A percentile compares a stretch with the other conserved stretches of the same genome.
Conservation (phyloP, 78 protist species). For the Trichosphaerium sp. region DNA sequence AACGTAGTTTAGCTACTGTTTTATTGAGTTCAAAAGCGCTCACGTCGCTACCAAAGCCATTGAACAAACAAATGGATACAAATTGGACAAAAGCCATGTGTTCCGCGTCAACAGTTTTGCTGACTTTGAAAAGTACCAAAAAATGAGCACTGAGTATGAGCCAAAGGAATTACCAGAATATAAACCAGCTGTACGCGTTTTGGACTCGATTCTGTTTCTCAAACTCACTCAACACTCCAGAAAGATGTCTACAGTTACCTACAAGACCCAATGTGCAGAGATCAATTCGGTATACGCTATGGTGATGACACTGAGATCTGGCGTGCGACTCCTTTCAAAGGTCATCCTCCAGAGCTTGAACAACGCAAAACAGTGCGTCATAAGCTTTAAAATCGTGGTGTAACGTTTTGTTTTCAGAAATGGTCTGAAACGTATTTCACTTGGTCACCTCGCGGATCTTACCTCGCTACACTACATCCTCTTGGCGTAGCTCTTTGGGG, state of each 20-base stretch:
- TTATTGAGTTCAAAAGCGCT: too few relatives aligned
- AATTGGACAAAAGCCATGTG: conserved; percentile 46
- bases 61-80: conserved; percentile 9
- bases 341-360: conserved; percentile 25
- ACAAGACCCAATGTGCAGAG: conserved; percentile 1
- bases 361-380: not conserved
- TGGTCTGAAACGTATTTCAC: conserved; percentile 36
- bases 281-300: conserved; percentile 17
- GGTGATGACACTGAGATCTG: conserved; percentile 17
- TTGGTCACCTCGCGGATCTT: conserved; percentile 74
- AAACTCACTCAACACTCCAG: not conserved
- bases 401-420: not conserved
- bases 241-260: conserved; percentile 23
- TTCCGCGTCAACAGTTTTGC: not conserved
- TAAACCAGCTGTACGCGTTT: not conserved
- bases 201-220: not conserved
- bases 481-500: conserved; percentile 72
- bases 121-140: not conserved
- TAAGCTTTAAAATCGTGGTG: not conserved
- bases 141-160: not conserved
- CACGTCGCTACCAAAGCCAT: too few relatives aligned
- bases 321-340: conserved; percentile 9
- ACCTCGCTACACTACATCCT: conserved; percentile 60
- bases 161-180: not conserved
- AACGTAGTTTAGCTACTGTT: too few relatives aligned